Base-by-base conservation (phyloP, 169 alveolate species). In the Cryptosporidium xiaoi region DNA sequence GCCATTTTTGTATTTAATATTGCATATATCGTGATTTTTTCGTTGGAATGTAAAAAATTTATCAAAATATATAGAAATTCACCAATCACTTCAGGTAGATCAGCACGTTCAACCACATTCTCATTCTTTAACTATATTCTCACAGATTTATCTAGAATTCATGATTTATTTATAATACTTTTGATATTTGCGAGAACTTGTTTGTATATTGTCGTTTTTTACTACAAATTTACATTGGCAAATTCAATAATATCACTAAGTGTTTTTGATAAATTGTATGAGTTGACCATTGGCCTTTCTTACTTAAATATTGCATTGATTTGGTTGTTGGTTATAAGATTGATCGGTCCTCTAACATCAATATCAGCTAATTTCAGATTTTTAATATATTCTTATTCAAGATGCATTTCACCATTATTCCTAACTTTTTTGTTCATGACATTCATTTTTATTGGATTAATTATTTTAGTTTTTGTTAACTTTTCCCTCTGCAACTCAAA, bases 81-180 rank as follows among this genome's bases (percentile, higher is more conserved):
- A 10, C 87, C 87, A 5, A 56, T 15, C 15, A 58, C 87, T 27
- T 58, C 71, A 18, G 60, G 64, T 46, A 77, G 87, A 77, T 46
- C 20, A 7, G 15, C 29, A 18, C 50, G 87, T 24, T 77, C 87
- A 40, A 15, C 62, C 10, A 36, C 64, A 4, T 77, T 77, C 24
- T 77, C 64, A 44, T 77, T 77, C 33, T 77, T 77, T 27, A 77
- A 77, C n/a, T 77, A 77, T 13, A 77, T 77, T 13, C 58, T 77
- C 48, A 29, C 87, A 20, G 71, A 62, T 48, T 8, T 60, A 60
- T 24, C 60, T 36, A 65, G 87, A 15, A 27, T 56, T 27, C 71
- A 60, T 27, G 87, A 77, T 16, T 13, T 77, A 34, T 13, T 77
- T 3, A 77, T 77, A 77, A 36, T 77, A 0, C 16, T 77, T 3